phyloP scores from a whole-genome alignment of 2,329 filamentous ascomycete species.

The Clonostachys byssicola region DNA sequence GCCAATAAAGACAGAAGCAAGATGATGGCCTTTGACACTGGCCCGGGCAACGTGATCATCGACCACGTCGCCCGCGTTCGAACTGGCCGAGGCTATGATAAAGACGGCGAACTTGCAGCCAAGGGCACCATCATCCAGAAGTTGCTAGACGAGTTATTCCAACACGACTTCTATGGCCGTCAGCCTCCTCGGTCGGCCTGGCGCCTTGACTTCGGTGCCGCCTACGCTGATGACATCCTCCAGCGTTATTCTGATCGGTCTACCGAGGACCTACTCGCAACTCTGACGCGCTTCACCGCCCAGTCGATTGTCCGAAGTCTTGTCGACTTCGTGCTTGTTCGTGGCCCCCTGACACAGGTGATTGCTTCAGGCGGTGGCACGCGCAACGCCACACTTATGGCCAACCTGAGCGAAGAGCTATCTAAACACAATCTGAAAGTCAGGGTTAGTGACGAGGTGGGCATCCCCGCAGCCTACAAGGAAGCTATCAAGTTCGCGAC shows the following conservation, averaged over 20 bases:
- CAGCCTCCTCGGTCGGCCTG: conserved; percentile 19
- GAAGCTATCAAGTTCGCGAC: conserved; percentile 23
- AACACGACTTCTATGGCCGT: conserved; percentile 15
- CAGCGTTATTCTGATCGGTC: not conserved
- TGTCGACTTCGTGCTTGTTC: conserved; percentile 15
- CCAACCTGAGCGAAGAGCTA: conserved; percentile 7
- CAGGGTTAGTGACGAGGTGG: conserved; percentile 15
- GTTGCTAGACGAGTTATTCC: conserved; percentile 11
- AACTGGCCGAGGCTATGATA: conserved; percentile 13
- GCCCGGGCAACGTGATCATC: conserved; percentile 20
- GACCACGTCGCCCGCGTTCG: conserved; percentile 18
- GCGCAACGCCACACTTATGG: conserved; percentile 14
- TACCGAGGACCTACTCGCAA: not conserved
- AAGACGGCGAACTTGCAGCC: conserved; percentile 16
- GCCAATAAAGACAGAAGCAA: conserved; percentile 15
- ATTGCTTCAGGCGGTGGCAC: conserved; percentile 18
- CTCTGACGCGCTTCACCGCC: not conserved
- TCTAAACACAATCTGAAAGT: conserved; percentile 9
- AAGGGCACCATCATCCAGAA: conserved; percentile 10
- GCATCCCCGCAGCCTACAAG: conserved; percentile 19
- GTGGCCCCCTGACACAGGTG: conserved; percentile 7
- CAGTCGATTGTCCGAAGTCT: conserved; percentile 11
- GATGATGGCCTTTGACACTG: conserved; percentile 24
- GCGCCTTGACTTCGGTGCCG: conserved; percentile 18
- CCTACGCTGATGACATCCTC: conserved; percentile 12